Percentiles rank a stretch among this genome's conserved stretches.
Conservation (phyloP, 2,329 filamentous ascomycete genomes). For the Fusarium newnesense region DNA sequence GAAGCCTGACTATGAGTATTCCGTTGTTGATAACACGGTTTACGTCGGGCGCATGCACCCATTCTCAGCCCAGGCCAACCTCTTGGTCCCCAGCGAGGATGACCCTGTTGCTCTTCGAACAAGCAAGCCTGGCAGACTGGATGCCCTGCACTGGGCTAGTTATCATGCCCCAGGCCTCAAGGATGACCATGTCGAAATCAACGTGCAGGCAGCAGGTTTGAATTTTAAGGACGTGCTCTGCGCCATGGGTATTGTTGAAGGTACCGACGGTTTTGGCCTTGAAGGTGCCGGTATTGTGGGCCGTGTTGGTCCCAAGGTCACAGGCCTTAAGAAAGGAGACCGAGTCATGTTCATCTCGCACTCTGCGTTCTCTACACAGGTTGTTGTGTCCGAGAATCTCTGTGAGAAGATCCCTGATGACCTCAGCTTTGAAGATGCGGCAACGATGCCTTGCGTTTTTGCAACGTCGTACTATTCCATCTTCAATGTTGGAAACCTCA, state of each 20-base stretch:
- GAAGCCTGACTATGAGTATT: constrained; percentile 3
- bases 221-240: constrained; percentile 2
- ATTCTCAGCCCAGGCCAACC: not conserved
- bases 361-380: not conserved
- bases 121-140: not conserved
- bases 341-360: constrained; percentile 1
- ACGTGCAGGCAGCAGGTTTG: not conserved
- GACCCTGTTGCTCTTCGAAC: not conserved
- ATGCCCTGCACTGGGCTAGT: not conserved
- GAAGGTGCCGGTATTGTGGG: not conserved
- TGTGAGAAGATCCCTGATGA: not conserved
- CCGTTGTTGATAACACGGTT: not conserved
- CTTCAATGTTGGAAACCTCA: constrained; percentile 3
- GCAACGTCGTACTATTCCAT: not conserved
- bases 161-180: not conserved
- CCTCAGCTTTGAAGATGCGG: not conserved
- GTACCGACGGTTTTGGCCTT: not conserved
- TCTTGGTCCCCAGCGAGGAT: not conserved
- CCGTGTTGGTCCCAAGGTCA: not conserved
- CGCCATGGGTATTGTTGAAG: constrained; percentile 6
- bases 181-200: not conserved
- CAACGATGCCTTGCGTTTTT: constrained; percentile 3
- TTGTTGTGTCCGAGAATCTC: not conserved
- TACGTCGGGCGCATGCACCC: not conserved
- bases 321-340: not conserved